Evolutionary conservation across 164 flowering plant genomes (phyloP).

Genomic region (Vitis vinifera): DNA sequence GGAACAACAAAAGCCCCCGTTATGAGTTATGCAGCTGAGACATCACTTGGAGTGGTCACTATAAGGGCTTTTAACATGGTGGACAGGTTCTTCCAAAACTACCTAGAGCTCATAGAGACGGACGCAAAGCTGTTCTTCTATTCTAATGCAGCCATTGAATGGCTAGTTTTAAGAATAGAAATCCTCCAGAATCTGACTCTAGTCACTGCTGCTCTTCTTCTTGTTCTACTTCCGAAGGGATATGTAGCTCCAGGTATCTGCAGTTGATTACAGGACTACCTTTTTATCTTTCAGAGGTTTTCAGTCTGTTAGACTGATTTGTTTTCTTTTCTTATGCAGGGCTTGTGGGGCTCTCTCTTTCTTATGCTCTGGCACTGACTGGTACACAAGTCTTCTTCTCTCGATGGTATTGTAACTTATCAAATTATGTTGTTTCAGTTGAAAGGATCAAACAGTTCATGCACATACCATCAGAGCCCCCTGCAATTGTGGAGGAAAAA

Average conservation of each 20-base stretch:
- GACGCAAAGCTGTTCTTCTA: slow-evolving; percentile 73
- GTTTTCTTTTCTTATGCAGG: slow-evolving; percentile 39
- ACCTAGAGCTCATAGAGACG: slow-evolving; percentile 59
- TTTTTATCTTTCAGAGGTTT: not conserved
- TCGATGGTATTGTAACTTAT: slow-evolving; percentile 64
- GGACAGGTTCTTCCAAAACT: slow-evolving; percentile 52
- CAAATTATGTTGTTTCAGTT: slow-evolving; percentile 73
- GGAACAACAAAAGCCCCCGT: slow-evolving; percentile 93
- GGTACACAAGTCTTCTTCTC: slow-evolving; percentile 55
- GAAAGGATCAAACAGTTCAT: slow-evolving; percentile 88
- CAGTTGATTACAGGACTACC: not conserved
- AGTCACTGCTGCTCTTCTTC: slow-evolving; percentile 58
- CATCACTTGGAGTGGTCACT: slow-evolving; percentile 74
- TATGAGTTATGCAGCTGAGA: slow-evolving; percentile 79
- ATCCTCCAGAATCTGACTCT: slow-evolving; percentile 70
- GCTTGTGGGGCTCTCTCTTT: slow-evolving; percentile 84
- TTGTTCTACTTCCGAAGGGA: slow-evolving; percentile 62
- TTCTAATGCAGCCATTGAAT: slow-evolving; percentile 74
- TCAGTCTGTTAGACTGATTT: not conserved
- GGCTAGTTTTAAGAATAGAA: slow-evolving; percentile 77
- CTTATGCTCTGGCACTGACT: slow-evolving; percentile 71
- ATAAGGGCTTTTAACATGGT: slow-evolving; percentile 68
- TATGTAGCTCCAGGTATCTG: slow-evolving; percentile 58
- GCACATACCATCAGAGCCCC: slow-evolving; percentile 76
- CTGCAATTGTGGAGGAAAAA: slow-evolving; percentile 54